phyloP scores from a whole-genome alignment of 2,329 filamentous ascomycete species.

The Lachnellula cervina region DNA sequence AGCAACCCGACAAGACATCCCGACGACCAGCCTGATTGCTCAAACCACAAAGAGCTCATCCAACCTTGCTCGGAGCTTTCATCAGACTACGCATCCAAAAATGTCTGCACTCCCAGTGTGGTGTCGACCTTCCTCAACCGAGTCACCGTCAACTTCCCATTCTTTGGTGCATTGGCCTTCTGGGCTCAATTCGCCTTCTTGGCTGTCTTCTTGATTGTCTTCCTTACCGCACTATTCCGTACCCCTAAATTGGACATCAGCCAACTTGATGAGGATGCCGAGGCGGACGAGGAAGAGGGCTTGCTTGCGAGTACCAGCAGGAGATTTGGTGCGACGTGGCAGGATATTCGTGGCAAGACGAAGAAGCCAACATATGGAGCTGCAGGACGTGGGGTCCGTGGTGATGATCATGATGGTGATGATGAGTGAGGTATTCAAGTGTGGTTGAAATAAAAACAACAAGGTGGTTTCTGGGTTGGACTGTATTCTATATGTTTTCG shows the following conservation, averaged over 20 bases:
- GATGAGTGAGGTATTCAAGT: background rate
- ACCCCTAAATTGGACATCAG: conserved; percentile 72
- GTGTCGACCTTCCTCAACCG: conserved; percentile 92
- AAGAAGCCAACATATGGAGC: conserved; percentile 14
- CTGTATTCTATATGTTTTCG: background rate
- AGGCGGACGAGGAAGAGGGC: conserved; percentile 90
- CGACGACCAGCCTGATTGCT: conserved; percentile 70
- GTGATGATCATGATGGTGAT: conserved; percentile 12
- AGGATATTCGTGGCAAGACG: conserved; percentile 63
- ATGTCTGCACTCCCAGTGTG: conserved; percentile 85
- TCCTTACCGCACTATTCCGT: conserved; percentile 73
- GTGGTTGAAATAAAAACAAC: background rate
- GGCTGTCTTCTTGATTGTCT: conserved; percentile 74
- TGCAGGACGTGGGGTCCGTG: conserved; percentile 5
- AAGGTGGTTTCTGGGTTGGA: background rate
- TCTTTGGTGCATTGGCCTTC: conserved; percentile 89
- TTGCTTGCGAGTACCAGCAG: conserved; percentile 78
- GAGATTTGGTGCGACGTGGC: conserved; percentile 81
- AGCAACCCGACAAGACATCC: conserved; percentile 60
- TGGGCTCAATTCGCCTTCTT: conserved; percentile 96
- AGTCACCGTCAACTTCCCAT: conserved; percentile 88
- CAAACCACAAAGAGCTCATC: conserved; percentile 64
- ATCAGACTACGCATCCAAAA: conserved; percentile 63
- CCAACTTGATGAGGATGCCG: conserved; percentile 81
- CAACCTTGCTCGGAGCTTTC: conserved; percentile 76